Percentiles rank a stretch among this genome's conserved stretches.
These are phyloP conservation scores for Sporisorium exsertum DNA, from an alignment of 1,284 basidiomycete species.

Conservation along the genomic window DNA sequence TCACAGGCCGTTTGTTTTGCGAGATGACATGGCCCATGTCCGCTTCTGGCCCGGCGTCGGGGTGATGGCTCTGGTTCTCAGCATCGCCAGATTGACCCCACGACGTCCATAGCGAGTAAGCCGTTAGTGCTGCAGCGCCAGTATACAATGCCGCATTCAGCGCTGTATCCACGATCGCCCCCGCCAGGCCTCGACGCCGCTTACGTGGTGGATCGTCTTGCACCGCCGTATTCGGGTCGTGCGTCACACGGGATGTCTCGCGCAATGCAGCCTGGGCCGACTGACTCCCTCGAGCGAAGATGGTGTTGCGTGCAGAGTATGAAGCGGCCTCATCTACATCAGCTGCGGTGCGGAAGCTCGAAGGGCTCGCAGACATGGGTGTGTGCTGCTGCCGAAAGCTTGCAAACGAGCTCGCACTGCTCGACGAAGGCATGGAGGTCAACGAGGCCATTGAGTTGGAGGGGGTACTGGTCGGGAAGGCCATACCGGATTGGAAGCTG, in stretches of 20 bases:
- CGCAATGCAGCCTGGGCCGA: constrained; percentile 28
- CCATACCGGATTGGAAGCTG: constrained; percentile 34
- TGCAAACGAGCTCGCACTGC: constrained; percentile 26
- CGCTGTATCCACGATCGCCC: constrained; percentile 54
- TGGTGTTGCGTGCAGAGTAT: constrained; percentile 18
- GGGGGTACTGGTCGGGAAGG: constrained; percentile 24
- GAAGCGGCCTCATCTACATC: constrained; percentile 23
- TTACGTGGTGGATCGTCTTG: constrained; percentile 42
- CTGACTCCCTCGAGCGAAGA: constrained; percentile 38
- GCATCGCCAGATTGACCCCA: constrained; percentile 43
- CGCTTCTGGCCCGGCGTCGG: constrained; percentile 29
- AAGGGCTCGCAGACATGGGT: constrained; percentile 33
- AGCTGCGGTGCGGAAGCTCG: constrained; percentile 38
- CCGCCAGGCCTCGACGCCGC: constrained; percentile 46
- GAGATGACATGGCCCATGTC: constrained; percentile 38
- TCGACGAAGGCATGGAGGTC: constrained; percentile 33
- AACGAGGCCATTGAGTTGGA: constrained; percentile 29
- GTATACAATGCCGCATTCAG: constrained; percentile 56
- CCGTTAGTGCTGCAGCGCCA: constrained; percentile 56
- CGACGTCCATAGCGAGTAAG: constrained; percentile 53
- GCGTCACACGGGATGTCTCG: constrained; percentile 17
- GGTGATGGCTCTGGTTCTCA: constrained; percentile 28
- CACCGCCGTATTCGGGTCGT: constrained; percentile 4
- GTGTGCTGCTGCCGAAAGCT: constrained; percentile 35
- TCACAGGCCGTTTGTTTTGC: constrained; percentile 5